phyloP scores from a whole-genome alignment of 208 protist species.

The Acanthamoeba castellanii region DNA sequence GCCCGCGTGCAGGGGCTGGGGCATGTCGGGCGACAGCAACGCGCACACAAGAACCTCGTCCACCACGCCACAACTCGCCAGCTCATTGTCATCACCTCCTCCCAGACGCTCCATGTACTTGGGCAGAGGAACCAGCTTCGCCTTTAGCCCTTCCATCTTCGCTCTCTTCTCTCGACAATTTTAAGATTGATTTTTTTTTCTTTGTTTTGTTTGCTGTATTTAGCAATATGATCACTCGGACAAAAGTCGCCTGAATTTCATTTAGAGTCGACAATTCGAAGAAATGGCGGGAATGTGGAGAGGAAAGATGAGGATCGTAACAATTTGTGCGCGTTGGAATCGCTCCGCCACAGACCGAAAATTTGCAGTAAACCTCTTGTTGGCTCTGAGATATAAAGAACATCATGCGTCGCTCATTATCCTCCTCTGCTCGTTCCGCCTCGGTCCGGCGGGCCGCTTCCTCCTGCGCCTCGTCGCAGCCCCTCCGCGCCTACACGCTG shows the following conservation, averaged over 20 bases:
- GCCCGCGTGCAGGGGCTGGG: background rate
- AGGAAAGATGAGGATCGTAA: background rate
- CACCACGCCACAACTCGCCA: background rate
- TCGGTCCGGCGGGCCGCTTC: too few species aligned
- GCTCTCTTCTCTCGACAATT: background rate
- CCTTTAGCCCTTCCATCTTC: background rate
- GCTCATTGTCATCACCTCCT: background rate
- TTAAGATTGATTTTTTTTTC: background rate
- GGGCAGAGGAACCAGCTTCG: background rate
- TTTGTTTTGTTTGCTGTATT: too few species aligned
- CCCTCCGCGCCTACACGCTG: too few species aligned
- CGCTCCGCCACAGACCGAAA: background rate
- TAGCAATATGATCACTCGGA: background rate
- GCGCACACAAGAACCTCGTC: background rate
- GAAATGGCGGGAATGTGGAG: background rate
- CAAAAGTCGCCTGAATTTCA: background rate
- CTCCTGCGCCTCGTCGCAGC: too few species aligned
- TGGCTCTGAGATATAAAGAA: too few species aligned
- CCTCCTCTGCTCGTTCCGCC: too few species aligned
- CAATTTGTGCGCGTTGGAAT: background rate
- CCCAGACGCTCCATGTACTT: background rate
- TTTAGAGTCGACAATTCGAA: background rate
- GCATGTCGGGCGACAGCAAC: background rate
- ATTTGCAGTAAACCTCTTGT: background rate
- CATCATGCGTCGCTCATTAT: too few species aligned